phyloP scores from a whole-genome alignment of 345 rosid species.

The Eucalyptus fibrosa region DNA sequence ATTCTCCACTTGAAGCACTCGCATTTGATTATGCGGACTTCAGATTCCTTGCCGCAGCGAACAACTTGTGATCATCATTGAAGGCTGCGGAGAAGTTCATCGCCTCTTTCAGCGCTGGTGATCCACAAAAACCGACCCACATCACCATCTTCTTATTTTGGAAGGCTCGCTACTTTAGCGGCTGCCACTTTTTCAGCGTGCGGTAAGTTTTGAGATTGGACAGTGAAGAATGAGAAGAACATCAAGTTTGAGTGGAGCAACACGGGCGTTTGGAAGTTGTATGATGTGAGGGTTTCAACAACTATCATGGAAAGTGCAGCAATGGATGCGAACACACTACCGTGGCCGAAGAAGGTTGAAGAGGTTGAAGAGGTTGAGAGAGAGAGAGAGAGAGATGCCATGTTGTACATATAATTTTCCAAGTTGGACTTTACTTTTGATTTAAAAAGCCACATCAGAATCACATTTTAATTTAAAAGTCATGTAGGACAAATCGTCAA shows the following conservation, averaged over 20 bases:
- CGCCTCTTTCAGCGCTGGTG: not conserved
- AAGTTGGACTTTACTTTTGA: not conserved
- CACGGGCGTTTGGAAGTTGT: not conserved
- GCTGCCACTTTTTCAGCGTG: not conserved
- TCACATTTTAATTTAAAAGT: no score
- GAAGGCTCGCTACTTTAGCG: conserved; percentile 44
- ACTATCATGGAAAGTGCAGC: conserved; percentile 11
- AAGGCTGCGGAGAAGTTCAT: not conserved
- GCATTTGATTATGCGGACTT: not conserved
- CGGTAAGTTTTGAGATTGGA: not conserved
- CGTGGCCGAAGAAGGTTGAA: not conserved
- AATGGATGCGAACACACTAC: conserved; percentile 11
- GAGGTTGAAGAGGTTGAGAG: not conserved
- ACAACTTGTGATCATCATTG: not conserved
- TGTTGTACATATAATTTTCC: not conserved
- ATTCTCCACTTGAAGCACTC: not conserved
- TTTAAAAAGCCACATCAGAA: not conserved
- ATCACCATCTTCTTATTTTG: conserved; percentile 72
- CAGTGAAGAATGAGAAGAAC: not conserved
- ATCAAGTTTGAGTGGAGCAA: not conserved
- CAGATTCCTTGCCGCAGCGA: not conserved
- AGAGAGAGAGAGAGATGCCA: not conserved
- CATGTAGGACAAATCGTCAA: fast-evolving
- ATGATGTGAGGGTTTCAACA: not conserved
- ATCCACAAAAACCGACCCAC: conserved; percentile 37